A percentile compares a stretch with the other conserved stretches of the same genome.
Conservation (phyloP, 2,329 filamentous ascomycete genomes). For the Cordyceps javanica region DNA sequence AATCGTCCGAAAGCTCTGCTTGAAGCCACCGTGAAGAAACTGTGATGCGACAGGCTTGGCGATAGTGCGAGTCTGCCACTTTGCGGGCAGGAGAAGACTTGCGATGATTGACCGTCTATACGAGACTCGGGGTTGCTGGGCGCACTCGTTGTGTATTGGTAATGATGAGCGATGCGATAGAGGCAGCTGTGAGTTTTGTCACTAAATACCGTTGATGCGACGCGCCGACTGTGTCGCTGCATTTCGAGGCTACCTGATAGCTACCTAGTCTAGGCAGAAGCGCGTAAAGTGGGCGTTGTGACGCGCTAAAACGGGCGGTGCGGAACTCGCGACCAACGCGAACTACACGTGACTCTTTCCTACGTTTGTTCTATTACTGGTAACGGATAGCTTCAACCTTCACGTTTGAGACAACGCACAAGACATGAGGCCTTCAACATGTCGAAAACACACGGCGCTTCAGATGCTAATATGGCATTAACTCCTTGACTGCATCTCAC, state of each 20-base stretch:
- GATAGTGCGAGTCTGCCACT: not conserved
- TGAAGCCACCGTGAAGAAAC: slow-evolving; percentile 10
- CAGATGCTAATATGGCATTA: too few species aligned
- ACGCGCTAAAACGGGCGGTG: slow-evolving; percentile 1
- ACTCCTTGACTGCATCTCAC: too few species aligned
- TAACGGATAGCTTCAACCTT: too few species aligned
- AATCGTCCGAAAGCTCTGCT: slow-evolving; percentile 4
- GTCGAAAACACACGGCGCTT: too few species aligned
- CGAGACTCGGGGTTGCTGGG: too few species aligned
- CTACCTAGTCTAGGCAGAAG: slow-evolving; percentile 11
- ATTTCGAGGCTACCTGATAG: not conserved
- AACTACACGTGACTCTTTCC: slow-evolving; percentile 6
- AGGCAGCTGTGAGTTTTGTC: not conserved
- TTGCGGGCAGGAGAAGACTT: not conserved
- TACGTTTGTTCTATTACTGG: too few species aligned
- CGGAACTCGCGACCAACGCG: not conserved
- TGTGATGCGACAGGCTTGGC: not conserved
- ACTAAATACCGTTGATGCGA: not conserved
- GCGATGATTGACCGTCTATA: not conserved
- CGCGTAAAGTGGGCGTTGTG: slow-evolving; percentile 14
- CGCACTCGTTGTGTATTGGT: not conserved
- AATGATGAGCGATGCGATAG: not conserved
- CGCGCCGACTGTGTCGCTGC: slow-evolving; percentile 3
- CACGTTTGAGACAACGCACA: too few species aligned
- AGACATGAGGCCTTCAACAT: too few species aligned